Conservation (phyloP, 1,139 yeast species). For the Kodamaea derodonti region DNA sequence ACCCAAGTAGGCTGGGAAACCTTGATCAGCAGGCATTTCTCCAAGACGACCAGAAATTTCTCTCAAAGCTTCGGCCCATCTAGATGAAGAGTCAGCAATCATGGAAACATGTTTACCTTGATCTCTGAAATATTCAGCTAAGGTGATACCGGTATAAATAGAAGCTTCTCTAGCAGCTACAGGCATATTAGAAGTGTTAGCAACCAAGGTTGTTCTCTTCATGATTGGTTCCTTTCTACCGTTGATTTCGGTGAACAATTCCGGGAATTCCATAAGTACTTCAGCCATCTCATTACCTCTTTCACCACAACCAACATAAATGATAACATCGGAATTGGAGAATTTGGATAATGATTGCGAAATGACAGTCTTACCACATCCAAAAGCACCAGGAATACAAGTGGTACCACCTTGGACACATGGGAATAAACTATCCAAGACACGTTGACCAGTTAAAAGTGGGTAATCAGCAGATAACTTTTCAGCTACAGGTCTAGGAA, state of each 20-base stretch:
- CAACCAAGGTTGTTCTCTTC: constrained; percentile 98
- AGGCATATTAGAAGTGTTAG: constrained; percentile 99
- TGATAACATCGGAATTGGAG: constrained; percentile 94
- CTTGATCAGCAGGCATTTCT: constrained; percentile 99
- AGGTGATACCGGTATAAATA: constrained; percentile 95
- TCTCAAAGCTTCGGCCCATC: constrained; percentile 99
- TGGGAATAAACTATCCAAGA: constrained; percentile 93
- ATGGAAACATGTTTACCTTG: constrained; percentile 98
- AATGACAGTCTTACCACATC: constrained; percentile 98
- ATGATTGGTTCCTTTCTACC: constrained; percentile 98
- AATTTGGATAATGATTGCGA: constrained; percentile 96
- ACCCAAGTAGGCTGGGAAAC: constrained; percentile 99
- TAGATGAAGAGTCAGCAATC: constrained; percentile 99
- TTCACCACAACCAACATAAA: constrained; percentile 94
- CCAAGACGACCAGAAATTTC: constrained; percentile 99
- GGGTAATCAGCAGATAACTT: constrained; percentile 92
- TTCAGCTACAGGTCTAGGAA: constrained; percentile 97
- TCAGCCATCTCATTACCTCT: constrained; percentile 99
- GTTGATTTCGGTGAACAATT: constrained; percentile 80
- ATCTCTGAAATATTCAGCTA: constrained; percentile 99
- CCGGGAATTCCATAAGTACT: constrained; percentile 99
- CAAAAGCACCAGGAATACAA: constrained; percentile 99
- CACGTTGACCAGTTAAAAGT: constrained; percentile 97
- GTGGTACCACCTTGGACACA: constrained; percentile 99
- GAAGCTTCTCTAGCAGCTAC: constrained; percentile 99